Conservation (phyloP, 768 basidiomycete species). For the Suillus spraguei region DNA sequence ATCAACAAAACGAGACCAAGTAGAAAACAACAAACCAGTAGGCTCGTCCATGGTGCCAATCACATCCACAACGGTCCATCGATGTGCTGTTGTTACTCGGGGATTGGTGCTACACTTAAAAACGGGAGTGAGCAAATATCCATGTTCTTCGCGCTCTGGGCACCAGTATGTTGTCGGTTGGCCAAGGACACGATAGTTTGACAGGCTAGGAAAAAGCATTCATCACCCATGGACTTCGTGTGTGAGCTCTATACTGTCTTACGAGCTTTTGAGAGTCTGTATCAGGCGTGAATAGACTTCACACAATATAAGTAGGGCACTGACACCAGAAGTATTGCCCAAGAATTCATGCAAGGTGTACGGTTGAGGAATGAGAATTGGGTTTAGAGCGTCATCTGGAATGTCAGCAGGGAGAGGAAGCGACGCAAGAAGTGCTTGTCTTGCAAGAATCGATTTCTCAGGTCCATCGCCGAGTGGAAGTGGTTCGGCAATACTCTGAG, state of each 20-base stretch:
- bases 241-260: constrained; percentile 26
- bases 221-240: constrained; percentile 8
- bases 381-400: constrained; percentile 67
- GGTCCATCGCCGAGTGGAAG: constrained; percentile 18
- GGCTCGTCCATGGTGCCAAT: constrained; percentile 59
- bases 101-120: constrained; percentile 84
- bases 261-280: constrained; percentile 62
- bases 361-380: constrained; percentile 65
- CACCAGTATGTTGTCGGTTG: constrained; percentile 77
- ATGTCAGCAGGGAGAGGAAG: constrained; percentile 67
- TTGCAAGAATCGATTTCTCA: constrained; percentile 49
- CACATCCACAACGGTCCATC: constrained; percentile 70
- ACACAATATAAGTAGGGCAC: constrained; percentile 21
- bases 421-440: constrained; percentile 56
- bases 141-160: constrained; percentile 80
- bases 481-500: background rate
- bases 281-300: background rate
- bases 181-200: constrained; percentile 68
- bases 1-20: background rate
- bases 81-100: constrained; percentile 73
- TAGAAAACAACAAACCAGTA: constrained; percentile 48
- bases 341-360: constrained; percentile 74
- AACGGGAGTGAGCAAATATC: constrained; percentile 70
- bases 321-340: constrained; percentile 56
- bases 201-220: constrained; percentile 44